Evolutionary conservation across 495 filamentous ascomycete genomes (phyloP), one percentile per base, ranked within the genome.

Genomic region (Lophium mytilinum): DNA sequence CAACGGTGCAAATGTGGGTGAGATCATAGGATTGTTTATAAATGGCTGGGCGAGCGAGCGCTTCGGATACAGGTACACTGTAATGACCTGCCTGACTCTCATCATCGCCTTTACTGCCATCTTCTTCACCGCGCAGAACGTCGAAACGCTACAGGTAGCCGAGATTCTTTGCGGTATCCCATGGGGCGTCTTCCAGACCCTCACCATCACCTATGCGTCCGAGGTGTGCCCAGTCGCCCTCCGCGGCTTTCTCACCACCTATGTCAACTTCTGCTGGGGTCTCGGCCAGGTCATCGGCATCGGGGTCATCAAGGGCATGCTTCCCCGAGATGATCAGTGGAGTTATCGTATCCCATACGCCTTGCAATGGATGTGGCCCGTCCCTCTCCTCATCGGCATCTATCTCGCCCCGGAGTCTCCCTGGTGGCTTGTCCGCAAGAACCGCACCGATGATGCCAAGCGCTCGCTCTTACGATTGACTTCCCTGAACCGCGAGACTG

Each of bases 351-450:
- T 74, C 30, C 71, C 71, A 1, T 72, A 68, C 39, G 67, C 71
- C 1, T 61, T 74, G 11, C 71, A 74, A 54, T 74, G 71, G 71
- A 71, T 74, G 67, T 74, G 71, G 71, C 69, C 69, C 8, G 62
- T 72, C 9, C 66, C 66, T 10, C 60, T 74, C 35, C 41, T 72
- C 46, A 57, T 70, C 19, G 69, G 70, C 15, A 67, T 72, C 43
- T 24, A 48, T 8, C 58, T 74, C 6, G 71, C 71, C 11, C 71
- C 71, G 0, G 71, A 74, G 49, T 68, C 64, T 4, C 71, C 71
- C 4, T 71, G 69, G 69, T 72, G 68, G 71, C 69, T 74, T 19
- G 70, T 72, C 33, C 63, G 71, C n/a, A 69, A 66, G 58, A 68
- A 65, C 30, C 36, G 53, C 0, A 55, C 69, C n/a, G 69, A 64